phyloP scores from a whole-genome alignment of 2,329 filamentous ascomycete genomes.

The Talaromyces marneffei region DNA sequence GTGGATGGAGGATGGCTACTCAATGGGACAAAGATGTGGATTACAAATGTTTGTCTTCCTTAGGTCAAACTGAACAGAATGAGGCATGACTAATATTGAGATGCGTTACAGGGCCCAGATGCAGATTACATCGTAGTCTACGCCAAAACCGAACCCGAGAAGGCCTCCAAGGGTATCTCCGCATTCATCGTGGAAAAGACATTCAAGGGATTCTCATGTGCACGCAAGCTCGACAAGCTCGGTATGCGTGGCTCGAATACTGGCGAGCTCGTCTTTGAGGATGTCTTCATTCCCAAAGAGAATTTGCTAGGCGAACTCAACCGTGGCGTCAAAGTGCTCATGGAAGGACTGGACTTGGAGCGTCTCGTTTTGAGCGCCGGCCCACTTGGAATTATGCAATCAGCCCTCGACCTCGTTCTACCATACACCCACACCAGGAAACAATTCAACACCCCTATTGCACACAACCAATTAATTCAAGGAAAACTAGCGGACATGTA shows the following conservation, averaged over 20 bases:
- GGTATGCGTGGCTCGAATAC: conserved; percentile 98
- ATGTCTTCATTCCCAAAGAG: conserved; percentile 78
- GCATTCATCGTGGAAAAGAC: conserved; percentile 77
- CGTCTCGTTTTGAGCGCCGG: conserved; percentile 86
- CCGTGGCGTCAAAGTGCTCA: conserved; percentile 80
- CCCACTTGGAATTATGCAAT: conserved; percentile 88
- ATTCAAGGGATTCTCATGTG: conserved; percentile 72
- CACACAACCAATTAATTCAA: conserved; percentile 88
- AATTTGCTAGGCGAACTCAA: conserved; percentile 77
- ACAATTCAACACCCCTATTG: conserved; percentile 83
- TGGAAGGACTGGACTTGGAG: conserved; percentile 94
- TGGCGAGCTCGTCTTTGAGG: conserved; percentile 84
- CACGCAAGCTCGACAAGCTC: conserved; percentile 92
- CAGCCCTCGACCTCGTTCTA: conserved; percentile 74
- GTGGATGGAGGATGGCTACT: conserved; percentile 81
- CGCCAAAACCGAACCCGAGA: conserved; percentile 80
- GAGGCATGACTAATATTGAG: not conserved
- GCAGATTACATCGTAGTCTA: conserved; percentile 95
- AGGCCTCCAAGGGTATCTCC: conserved; percentile 83
- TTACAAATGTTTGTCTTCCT: conserved; percentile 66
- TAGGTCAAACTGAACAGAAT: not conserved
- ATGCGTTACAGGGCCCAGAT: conserved; percentile 60
- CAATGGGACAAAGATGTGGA: conserved; percentile 98
- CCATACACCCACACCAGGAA: conserved; percentile 84
- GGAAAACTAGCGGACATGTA: conserved; percentile 96